Percentiles rank a stretch among this genome's conserved stretches.
phyloP scores from a whole-genome alignment of 768 basidiomycete species.

The Amanita fuliginea region DNA sequence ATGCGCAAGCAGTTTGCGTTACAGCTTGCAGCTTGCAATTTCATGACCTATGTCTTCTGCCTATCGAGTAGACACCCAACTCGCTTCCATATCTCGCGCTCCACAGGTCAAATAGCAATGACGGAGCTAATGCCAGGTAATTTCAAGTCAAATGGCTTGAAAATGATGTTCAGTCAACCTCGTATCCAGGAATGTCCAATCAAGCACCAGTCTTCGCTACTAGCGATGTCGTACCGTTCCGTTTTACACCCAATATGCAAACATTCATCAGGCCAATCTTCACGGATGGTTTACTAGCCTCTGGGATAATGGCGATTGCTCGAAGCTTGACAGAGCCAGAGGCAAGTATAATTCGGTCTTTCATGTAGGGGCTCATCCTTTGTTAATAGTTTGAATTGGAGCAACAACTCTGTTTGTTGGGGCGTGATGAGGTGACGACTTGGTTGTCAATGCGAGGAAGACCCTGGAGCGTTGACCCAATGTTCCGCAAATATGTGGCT shows the following conservation, averaged over 20 bases:
- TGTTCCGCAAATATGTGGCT: conserved; percentile 43
- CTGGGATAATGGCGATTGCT: conserved; percentile 85
- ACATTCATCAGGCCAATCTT: conserved; percentile 81
- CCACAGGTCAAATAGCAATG: conserved; percentile 86
- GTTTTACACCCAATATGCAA: conserved; percentile 95
- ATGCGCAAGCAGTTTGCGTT: conserved; percentile 96
- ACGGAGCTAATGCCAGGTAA: conserved; percentile 83
- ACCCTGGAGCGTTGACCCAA: conserved; percentile 43
- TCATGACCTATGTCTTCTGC: conserved; percentile 85
- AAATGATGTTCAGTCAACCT: not conserved
- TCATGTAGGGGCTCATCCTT: conserved; percentile 3
- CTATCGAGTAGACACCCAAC: conserved; percentile 75
- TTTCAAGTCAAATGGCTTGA: not conserved
- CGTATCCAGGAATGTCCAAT: conserved; percentile 27
- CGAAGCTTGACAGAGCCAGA: conserved; percentile 87
- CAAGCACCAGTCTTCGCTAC: conserved; percentile 57
- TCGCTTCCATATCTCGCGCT: conserved; percentile 83
- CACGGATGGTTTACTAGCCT: conserved; percentile 81
- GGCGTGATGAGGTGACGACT: conserved; percentile 82
- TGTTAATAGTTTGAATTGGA: conserved; percentile 74
- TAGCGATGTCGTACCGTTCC: conserved; percentile 89
- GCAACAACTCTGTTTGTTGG: conserved; percentile 82
- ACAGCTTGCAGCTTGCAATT: conserved; percentile 80
- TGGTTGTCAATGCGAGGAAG: conserved; percentile 57
- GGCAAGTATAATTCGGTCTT: conserved; percentile 28